Evolutionary conservation across 1,284 basidiomycete species (phyloP).

Genomic region (Coniferiporia weirii): DNA sequence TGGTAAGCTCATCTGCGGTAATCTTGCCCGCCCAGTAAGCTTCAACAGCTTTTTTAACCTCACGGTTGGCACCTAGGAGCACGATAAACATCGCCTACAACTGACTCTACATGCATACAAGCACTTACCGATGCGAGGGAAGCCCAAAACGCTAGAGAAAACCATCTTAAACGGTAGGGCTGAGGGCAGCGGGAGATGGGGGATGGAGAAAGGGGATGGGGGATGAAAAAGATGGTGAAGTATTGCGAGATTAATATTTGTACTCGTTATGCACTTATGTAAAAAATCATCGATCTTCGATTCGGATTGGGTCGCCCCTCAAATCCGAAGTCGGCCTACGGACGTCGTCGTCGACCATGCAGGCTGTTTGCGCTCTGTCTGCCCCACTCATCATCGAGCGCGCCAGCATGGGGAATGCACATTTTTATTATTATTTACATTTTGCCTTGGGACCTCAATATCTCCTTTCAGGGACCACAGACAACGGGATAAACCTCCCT

Average conservation of each 20-base stretch:
- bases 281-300: slow-evolving; percentile 4
- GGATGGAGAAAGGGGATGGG: slow-evolving; percentile 4
- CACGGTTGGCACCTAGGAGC: slow-evolving; percentile 79
- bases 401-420: too few species aligned
- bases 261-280: neutral
- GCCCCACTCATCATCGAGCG: too few species aligned
- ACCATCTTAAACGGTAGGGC: slow-evolving; percentile 46
- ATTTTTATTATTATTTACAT: too few species aligned
- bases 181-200: neutral
- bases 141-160: slow-evolving; percentile 87
- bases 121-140: slow-evolving; percentile 88
- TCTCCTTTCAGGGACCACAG: too few species aligned
- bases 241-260: neutral
- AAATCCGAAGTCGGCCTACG: neutral
- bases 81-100: neutral
- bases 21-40: slow-evolving; percentile 97
- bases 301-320: neutral
- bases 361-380: too few species aligned
- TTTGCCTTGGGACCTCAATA: too few species aligned
- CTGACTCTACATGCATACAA: slow-evolving; percentile 2
- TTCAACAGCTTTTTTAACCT: slow-evolving; percentile 98
- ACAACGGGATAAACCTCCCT: too few species aligned
- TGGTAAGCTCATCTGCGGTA: slow-evolving; percentile 84
- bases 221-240: neutral
- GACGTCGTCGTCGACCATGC: too few species aligned